Percentiles rank a stretch among this genome's conserved stretches.
These are phyloP conservation scores for Maudiozyma turicensis DNA, from an alignment of 805 yeast species.

Conservation along the genomic window DNA sequence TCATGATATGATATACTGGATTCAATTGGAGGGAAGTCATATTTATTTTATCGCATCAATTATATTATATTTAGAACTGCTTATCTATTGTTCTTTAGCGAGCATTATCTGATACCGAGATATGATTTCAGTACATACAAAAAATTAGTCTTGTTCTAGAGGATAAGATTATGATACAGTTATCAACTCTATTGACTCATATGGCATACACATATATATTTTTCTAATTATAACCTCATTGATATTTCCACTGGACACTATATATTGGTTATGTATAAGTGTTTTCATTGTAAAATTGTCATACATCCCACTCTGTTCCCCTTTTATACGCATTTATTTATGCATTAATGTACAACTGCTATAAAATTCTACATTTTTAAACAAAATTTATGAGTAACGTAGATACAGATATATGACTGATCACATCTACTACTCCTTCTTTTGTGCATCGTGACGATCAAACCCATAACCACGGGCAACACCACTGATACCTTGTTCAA, in stretches of 20 bases:
- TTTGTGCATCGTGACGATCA: conserved; percentile 21
- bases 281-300: no score
- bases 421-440: background rate
- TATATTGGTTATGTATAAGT: no score
- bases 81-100: background rate
- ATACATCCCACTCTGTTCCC: no score
- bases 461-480: conserved; percentile 78
- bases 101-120: no score
- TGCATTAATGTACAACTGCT: background rate
- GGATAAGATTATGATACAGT: no score
- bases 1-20: background rate
- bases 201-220: no score
- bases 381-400: background rate
- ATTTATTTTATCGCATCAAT: background rate
- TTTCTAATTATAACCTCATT: no score
- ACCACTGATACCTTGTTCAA: conserved; percentile 79
- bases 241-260: no score
- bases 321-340: no score
- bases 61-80: background rate
- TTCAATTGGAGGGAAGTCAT: background rate
- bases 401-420: background rate
- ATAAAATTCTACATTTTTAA: background rate
- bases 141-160: no score
- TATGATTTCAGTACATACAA: no score
- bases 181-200: no score